Base-by-base conservation (phyloP, 306 rosid species). In the Hippophae rhamnoides region DNA sequence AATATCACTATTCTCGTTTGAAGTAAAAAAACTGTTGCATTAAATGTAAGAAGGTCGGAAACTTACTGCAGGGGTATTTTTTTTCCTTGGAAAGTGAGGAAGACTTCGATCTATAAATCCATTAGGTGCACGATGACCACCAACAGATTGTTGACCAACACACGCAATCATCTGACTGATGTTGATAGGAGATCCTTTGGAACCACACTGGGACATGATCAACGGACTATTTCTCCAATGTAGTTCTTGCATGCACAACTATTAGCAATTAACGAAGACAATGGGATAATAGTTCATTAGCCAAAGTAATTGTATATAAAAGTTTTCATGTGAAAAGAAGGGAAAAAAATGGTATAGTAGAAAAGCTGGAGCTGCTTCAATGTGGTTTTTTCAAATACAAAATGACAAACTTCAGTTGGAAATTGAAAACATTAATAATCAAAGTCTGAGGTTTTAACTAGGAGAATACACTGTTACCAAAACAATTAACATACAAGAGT, bases 131-230 rank as follows among this genome's bases (percentile, higher is more conserved):
- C 98, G 98, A 40, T 81, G 85, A 74, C 96, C 98, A 12, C 90
- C 94, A 52, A 90, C 98, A 7, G 87, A 76, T 62, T 90, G 98
- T 67, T 90, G 98, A 67, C 96, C 98, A 57, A 90, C 98, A 74
- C 92, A 85, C 13, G 96, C 96, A 81, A 87, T 77, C 98, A 90
- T 90, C 74, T 90, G 98, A 41, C 98, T 78, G 57, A 90, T 90
- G 72, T 90, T 90, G 64, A 79, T 83, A 51, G 89, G 79, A 70
- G 98, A 90, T 70, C 96, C 98, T 76, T 90, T 90, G 73, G 98
- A 90, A 61, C 98, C 98, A 65, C 98, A 90, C 64, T 90, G 96
- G 14, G 96, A 85, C 98, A 90, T 90, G 70, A 90, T 90, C 89
- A 90, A 72, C 26, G 98, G 98, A 67, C 98, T 90, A 63, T 90